Percentiles rank a stretch among this genome's conserved stretches.
Conservation (phyloP, 129 eudicot genomes). For the Escallonia herrerae region DNA sequence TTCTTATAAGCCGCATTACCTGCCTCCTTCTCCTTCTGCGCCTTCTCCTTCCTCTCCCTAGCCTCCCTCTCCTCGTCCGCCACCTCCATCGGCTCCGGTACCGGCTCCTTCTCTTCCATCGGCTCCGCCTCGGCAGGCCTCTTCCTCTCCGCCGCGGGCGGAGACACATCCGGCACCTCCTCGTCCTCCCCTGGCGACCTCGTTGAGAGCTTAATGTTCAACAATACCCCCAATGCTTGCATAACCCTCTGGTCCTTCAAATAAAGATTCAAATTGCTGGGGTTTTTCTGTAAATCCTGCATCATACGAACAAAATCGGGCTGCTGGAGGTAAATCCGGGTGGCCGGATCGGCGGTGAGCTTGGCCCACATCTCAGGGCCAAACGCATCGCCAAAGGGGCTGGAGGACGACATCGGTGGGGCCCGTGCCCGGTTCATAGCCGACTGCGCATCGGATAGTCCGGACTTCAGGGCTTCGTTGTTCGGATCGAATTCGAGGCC, state of each 20-base stretch:
- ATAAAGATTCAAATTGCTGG: conserved; percentile 69
- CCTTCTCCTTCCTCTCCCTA: conserved; percentile 57
- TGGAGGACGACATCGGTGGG: conserved; percentile 23
- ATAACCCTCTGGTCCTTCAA: conserved; percentile 96
- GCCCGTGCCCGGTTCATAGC: background rate
- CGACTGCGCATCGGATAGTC: conserved; percentile 59
- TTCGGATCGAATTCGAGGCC: conserved; percentile 80
- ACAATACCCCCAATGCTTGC: conserved; percentile 81
- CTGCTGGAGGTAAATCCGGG: conserved; percentile 58
- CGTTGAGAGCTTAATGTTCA: conserved; percentile 53
- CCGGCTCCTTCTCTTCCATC: conserved; percentile 31
- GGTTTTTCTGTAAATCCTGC: conserved; percentile 78
- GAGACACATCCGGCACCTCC: conserved; percentile 36
- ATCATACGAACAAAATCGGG: conserved; percentile 84
- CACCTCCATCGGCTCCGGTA: conserved; percentile 62
- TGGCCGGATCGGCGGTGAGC: conserved; percentile 68
- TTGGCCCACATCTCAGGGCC: conserved; percentile 97
- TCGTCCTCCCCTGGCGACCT: conserved; percentile 26
- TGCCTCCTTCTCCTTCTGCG: conserved; percentile 77
- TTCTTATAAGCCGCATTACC: conserved; percentile 96
- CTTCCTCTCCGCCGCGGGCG: conserved; percentile 29
- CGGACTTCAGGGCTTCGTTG: conserved; percentile 73
- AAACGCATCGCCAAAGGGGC: conserved; percentile 77
- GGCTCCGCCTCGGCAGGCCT: conserved; percentile 49
- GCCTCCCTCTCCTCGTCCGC: conserved; percentile 58